Evolutionary conservation across 352 stramenopile genomes (phyloP).

Genomic region (Globisporangium spiculum): DNA sequence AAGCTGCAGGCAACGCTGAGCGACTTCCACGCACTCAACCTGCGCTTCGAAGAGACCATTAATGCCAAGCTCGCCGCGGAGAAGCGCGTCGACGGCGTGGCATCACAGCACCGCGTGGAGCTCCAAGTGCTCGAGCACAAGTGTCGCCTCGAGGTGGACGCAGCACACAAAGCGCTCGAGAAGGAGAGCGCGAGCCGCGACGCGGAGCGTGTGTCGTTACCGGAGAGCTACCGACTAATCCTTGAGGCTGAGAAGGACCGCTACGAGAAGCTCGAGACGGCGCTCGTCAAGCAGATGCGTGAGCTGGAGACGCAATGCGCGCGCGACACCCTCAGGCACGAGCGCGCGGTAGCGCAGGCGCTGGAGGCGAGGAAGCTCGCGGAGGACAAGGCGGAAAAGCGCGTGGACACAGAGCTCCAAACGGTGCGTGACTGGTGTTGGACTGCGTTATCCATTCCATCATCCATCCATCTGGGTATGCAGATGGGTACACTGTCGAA

Average conservation of each 20-base stretch:
- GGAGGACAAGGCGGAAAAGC: constrained; percentile 56
- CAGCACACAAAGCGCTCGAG: constrained; percentile 26
- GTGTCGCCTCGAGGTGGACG: constrained; percentile 46
- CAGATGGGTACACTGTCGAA: constrained; percentile 5
- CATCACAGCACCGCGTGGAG: constrained; percentile 43
- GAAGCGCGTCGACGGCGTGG: constrained; percentile 45
- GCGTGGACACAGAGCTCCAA: constrained; percentile 59
- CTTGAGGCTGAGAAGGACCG: constrained; percentile 63
- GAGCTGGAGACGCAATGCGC: constrained; percentile 49
- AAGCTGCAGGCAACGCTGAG: constrained; percentile 59
- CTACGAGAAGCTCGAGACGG: constrained; percentile 56
- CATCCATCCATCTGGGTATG: not conserved
- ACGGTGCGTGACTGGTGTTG: constrained; percentile 24
- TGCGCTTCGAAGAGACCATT: constrained; percentile 58
- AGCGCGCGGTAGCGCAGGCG: constrained; percentile 39
- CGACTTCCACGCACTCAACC: constrained; percentile 67
- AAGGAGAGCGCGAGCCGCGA: constrained; percentile 38
- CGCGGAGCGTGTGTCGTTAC: constrained; percentile 54
- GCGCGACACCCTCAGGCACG: constrained; percentile 36
- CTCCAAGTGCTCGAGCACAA: constrained; percentile 62
- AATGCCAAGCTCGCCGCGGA: constrained; percentile 44
- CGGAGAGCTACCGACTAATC: constrained; percentile 50
- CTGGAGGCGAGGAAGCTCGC: constrained; percentile 30
- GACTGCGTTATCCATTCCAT: not conserved
- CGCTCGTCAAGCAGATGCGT: constrained; percentile 44